Evolutionary conservation across 371 early-diverging fungal genomes (phyloP).

Genomic region (Coelomomyces lativittatus): DNA sequence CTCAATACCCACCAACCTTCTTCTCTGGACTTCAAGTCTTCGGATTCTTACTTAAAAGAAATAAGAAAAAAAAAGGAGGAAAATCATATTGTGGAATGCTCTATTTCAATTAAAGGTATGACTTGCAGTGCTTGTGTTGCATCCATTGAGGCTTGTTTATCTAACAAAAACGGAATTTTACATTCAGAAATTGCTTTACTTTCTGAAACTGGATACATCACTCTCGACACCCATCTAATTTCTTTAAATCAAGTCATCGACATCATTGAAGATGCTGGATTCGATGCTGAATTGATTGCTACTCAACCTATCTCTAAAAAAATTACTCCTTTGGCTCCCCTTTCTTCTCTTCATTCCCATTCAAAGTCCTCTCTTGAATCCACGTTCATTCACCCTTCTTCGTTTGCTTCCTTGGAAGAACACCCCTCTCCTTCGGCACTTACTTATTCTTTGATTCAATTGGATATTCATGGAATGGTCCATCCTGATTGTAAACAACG

Average conservation of each 20-base stretch:
- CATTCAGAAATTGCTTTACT: slow-evolving; percentile 48
- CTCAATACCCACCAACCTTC: background rate
- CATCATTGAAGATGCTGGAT: slow-evolving; percentile 59
- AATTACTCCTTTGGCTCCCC: slow-evolving; percentile 13
- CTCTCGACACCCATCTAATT: slow-evolving; percentile 24
- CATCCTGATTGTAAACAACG: slow-evolving; percentile 58
- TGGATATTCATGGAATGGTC: slow-evolving; percentile 82
- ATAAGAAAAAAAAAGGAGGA: background rate
- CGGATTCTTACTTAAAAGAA: background rate
- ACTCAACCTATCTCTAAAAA: background rate
- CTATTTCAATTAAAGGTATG: slow-evolving; percentile 38
- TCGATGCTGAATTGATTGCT: slow-evolving; percentile 32
- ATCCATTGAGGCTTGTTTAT: slow-evolving; percentile 41
- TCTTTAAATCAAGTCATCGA: slow-evolving; percentile 27
- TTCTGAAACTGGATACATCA: slow-evolving; percentile 62
- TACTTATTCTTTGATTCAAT: slow-evolving; percentile 10
- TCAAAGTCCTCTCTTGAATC: background rate
- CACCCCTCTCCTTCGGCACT: background rate
- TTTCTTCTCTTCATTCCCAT: slow-evolving; percentile 33
- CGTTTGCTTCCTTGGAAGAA: background rate
- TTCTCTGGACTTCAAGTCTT: background rate
- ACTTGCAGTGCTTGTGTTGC: slow-evolving; percentile 67
- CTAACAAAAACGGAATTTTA: slow-evolving; percentile 16
- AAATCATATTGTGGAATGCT: background rate
- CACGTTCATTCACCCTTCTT: background rate